Evolutionary conservation across 2,329 filamentous ascomycete genomes (phyloP), one percentile per base, ranked within the genome.

Genomic region (Aspergillus jensenii): DNA sequence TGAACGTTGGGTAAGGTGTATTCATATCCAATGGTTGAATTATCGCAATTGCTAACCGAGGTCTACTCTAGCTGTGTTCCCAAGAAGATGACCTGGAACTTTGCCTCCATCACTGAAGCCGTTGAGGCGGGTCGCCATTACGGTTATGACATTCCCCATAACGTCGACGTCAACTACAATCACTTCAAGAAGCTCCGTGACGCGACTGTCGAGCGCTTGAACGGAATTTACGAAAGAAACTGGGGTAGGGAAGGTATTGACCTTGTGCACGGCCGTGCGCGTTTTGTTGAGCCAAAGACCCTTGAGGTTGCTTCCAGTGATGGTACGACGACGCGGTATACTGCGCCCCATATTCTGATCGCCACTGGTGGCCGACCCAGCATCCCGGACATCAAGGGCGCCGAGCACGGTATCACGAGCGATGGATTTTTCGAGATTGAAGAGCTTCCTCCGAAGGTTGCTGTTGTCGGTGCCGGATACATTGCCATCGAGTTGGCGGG

Each of bases 11-110:
- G 79, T 82, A 71, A 64, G 76, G 25, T 37, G 17, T 19, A 12
- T 2, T 14, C 25, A 67, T 33, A 41, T 31, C 35, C 21, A 33
- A 41, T 50, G 12, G 12, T 5, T 37, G 12, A 37, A 47, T 11
- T 21, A 31, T 31, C 27, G 15, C 53, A 21, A n/a, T 37, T 35
- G 31, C 46, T 41, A 23, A 47, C 47, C 25, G 9, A 25, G 12
- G 2, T 25, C 6, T 33, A 2, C 11, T 15, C 19, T 45, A 81
- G 81, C 56, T 82, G 79, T 61, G 77, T 82, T 6, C 80, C 80
- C 27, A 82, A 82, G 68, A 82, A 81, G 61, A 80, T 81, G 73
- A 81, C 79, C 46, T 81, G 77, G 78, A 81, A 82, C 66, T 79
- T 80, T 58, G 78, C 79, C 5, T 77, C 78, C 27, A 74, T 82